Base-by-base conservation (phyloP, 1,284 basidiomycete genomes). In the Cryptococcus sp. region DNA sequence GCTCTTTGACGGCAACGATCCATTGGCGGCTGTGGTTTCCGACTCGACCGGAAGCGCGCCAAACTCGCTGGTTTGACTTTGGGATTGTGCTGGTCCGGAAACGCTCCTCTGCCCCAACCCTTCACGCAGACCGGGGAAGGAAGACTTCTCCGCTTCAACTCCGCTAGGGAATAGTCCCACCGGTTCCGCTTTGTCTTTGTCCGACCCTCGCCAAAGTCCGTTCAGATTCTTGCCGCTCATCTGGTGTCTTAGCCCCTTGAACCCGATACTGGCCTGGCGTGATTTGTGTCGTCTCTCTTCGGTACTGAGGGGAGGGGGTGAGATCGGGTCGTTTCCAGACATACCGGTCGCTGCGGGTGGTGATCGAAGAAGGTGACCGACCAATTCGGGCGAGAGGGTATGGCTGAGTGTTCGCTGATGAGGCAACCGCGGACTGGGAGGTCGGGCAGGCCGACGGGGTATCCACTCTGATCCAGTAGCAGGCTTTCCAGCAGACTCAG, bases 361-460 rank as follows among this genome's bases (percentile, higher is more conserved):
- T 6, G 70, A 71, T 19, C 61, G 60, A n/a, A 60, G 56, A 2
- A 71, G 59, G 25, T 57, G 53, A 42, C 60, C 63, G 2, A 65
- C 62, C 17, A 70, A 48, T 19, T 68, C 67, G 11, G 69, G 67
- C 17, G 71, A 69, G n/a, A 72, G 66, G 5, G 69, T 60, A 50
- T 71, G 68, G 15, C 54, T 59, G 10, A 65, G 55, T 1, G 62
- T 67, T 2, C 59, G 54, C 11, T 54, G 56, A 20, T 60, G 52
- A 4, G 50, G 40, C 1, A 76, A 54, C 19, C 68, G 65, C 10
- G 75, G 75, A 6, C 66, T 68, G 17, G 72, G 69, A 16, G 75
- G 75, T 55, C 75, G 60, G 40, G 62, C 63, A 4, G 75, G 75
- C 51, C 75, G 50, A 22, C 56, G 62, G 1, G 75, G 75, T 38